These are phyloP conservation scores for Colletotrichum truncatum DNA, from an alignment of 2,329 filamentous ascomycete species.

Conservation along the genomic window DNA sequence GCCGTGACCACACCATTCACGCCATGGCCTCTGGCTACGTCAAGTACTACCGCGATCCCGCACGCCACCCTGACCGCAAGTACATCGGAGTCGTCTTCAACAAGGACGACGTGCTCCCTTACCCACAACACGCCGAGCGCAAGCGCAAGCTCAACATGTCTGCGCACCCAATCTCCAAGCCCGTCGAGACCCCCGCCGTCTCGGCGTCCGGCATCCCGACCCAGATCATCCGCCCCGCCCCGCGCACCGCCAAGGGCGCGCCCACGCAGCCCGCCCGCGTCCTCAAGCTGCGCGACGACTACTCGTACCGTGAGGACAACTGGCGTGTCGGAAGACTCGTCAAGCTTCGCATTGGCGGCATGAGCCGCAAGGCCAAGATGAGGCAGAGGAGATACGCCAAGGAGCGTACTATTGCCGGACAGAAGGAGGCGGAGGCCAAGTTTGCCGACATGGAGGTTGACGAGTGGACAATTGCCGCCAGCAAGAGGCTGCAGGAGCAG, in stretches of 20 bases:
- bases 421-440: constrained; percentile 48
- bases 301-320: constrained; percentile 69
- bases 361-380: constrained; percentile 59
- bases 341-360: constrained; percentile 46
- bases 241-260: constrained; percentile 37
- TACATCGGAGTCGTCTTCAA: constrained; percentile 95
- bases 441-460: constrained; percentile 36
- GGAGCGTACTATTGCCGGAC: constrained; percentile 49
- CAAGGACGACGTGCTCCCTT: constrained; percentile 81
- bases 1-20: constrained; percentile 96
- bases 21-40: constrained; percentile 88
- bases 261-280: constrained; percentile 54
- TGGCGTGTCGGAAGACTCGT: constrained; percentile 66
- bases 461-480: constrained; percentile 36
- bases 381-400: constrained; percentile 52
- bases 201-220: constrained; percentile 61
- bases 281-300: constrained; percentile 60
- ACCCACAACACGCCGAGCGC: constrained; percentile 77
- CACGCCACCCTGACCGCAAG: constrained; percentile 83
- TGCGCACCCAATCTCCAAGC: constrained; percentile 55
- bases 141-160: constrained; percentile 81
- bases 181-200: constrained; percentile 47
- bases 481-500: constrained; percentile 38
- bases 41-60: constrained; percentile 93
- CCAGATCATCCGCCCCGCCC: constrained; percentile 49